Evolutionary conservation across 2,329 filamentous ascomycete species (phyloP), one percentile per base, ranked within the genome.

Genomic region (Claviceps maximensis): DNA sequence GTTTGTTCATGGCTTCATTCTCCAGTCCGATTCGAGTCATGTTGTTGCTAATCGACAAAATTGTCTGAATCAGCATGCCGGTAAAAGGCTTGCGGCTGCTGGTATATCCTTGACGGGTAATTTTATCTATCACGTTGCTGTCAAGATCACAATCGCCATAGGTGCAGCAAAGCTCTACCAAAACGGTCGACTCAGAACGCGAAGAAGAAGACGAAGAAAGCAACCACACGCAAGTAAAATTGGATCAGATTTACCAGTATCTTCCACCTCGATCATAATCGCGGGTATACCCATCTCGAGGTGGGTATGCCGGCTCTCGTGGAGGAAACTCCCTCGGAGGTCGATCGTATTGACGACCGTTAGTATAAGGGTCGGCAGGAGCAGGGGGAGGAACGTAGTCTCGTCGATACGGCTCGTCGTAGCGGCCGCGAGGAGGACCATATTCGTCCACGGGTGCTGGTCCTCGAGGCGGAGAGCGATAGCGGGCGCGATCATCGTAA

Each of bases 401-500:
- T 58, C 83, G 74, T 60, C 82, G 78, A 70, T 91, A 93, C 31
- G 85, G 84, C 61, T 93, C 88, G 54, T 89, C 86, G 63, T 86
- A 87, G 54, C 85, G 74, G 59, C 78, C 76, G 57, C 85, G 79
- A 58, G 82, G 81, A 52, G 82, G 81, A 60, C 72, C 72, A 56
- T 95, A 93, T 63, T 95, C 89, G 56, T 90, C 85, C 58, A 86
- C 75, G 46, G 86, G 83, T 23, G 52, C 44, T 7, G 54, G 54
- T 23, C 85, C 84, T 59, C 86, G 84, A 46, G 86, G 86, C 56
- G 89, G 88, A 53, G 87, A 89, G 54, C 88, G 84, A 63, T 90
- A 89, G 49, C 84, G 80, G 61, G 86, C 82, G 64, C 86, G 82
- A 58, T 91, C 87, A 47, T 88, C 84, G 70, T 96, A 95, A 71